Evolutionary conservation across 495 filamentous ascomycete genomes (phyloP), one percentile per base, ranked within the genome.

Genomic region (Penicillium diatomitis): DNA sequence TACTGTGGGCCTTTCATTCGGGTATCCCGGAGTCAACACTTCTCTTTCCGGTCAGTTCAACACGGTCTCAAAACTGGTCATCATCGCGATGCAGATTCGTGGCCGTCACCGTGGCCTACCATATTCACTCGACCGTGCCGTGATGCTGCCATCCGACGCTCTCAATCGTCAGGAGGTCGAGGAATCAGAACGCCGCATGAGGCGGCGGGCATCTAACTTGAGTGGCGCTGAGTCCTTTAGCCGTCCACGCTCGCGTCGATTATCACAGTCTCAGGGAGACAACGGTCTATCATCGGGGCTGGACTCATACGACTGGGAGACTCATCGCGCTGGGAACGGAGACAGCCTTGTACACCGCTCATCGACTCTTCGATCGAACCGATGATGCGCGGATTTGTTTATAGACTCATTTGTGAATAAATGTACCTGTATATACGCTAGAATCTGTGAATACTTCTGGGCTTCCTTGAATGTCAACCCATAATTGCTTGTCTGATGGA

Each of bases 11-110:
- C 75, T 98, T 44, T 87, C 81, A 38, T 75, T 98, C 3, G 92
- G 92, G 5, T 95, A 90, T 44, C 76, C 86, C 0, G 68, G 62
- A 6, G 73, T 78, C 58, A 85, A 95, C 52, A 75, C 87, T 5
- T 87, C 85, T 0, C 90, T 98, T 55, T 86, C 78, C 12, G 81
- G 76, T 3, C 78, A 95, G 53, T 95, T 98, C 60, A 75, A 72
- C 5, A 75, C 83, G 4, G 61, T 95, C 7, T 86, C 84, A n/a
- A 96, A 96, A 56, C 79, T 98, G 30, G 83, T 96, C 37, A 85
- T 98, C 51, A 85, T 95, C 38, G 86, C 88, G 30, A 95, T 95
- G 89, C 85, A 94, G 69, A 77, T 96, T 37, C 86, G 91, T 58
- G 91, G 91, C 27, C 78, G 91, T 1, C 92, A 96, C 62, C 86